A percentile compares a stretch with the other conserved stretches of the same genome.
Conservation (phyloP, 2,329 filamentous ascomycete genomes). For the Plenodomus tracheiphilus region DNA sequence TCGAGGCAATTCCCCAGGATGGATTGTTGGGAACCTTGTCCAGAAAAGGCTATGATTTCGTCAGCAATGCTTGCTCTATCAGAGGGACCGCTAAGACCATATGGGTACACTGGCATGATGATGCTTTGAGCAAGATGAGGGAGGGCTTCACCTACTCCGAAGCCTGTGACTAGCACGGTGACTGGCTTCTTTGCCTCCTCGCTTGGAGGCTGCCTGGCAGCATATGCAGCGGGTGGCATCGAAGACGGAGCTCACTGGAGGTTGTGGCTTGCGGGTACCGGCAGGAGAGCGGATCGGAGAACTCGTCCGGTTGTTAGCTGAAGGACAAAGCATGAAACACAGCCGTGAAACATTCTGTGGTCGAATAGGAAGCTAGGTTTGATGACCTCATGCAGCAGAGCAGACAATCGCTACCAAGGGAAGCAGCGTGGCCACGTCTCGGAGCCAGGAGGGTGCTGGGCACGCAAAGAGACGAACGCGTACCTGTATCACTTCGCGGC, state of each 20-base stretch:
- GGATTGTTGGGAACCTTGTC: conserved; percentile 36
- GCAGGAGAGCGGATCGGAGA: neutral
- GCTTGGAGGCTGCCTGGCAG: conserved; percentile 33
- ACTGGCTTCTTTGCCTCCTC: conserved; percentile 36
- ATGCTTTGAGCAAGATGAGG: too few species aligned
- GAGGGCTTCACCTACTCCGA: conserved; percentile 43
- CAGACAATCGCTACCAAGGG: too few species aligned
- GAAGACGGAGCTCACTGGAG: conserved; percentile 1
- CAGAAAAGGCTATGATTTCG: conserved; percentile 30
- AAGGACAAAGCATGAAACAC: neutral
- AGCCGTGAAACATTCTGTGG: neutral
- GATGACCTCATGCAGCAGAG: neutral
- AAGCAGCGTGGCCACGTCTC: neutral
- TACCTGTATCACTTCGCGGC: neutral
- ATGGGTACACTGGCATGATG: too few species aligned
- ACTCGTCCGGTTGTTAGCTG: neutral
- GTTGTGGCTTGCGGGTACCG: neutral
- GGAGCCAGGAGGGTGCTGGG: neutral
- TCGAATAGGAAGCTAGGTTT: neutral
- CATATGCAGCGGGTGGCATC: conserved; percentile 23
- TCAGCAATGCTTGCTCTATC: neutral
- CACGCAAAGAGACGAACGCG: neutral
- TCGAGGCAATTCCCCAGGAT: conserved; percentile 45
- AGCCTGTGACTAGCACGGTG: conserved; percentile 43
- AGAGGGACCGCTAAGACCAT: too few species aligned